These are phyloP conservation scores for Sanghuangporus weigelae DNA, from an alignment of 1,284 basidiomycete species.

Conservation along the genomic window DNA sequence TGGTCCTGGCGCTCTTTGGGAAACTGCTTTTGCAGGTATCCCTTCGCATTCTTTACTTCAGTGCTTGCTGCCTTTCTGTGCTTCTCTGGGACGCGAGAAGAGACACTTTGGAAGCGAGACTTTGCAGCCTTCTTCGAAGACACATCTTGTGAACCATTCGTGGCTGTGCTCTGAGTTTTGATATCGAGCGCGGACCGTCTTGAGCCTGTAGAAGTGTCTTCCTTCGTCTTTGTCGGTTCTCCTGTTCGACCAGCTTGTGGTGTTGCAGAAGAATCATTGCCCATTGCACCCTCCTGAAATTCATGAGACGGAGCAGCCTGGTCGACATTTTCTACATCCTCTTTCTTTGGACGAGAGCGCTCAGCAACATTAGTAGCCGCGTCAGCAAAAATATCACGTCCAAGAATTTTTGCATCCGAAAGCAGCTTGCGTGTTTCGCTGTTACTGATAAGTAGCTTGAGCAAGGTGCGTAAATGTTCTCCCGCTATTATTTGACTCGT, in stretches of 20 bases:
- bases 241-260: background rate
- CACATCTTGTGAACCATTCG: too few species aligned
- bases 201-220: too few species aligned
- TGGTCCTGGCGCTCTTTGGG: too few species aligned
- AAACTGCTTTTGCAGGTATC: too few species aligned
- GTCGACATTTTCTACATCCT: slow-evolving; percentile 63
- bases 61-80: too few species aligned
- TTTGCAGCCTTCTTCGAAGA: too few species aligned
- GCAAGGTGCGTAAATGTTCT: slow-evolving; percentile 77
- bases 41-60: too few species aligned
- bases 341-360: slow-evolving; percentile 61
- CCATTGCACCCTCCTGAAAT: slow-evolving; percentile 35
- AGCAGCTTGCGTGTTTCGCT: slow-evolving; percentile 88
- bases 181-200: too few species aligned
- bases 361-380: slow-evolving; percentile 75
- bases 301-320: slow-evolving; percentile 61
- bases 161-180: too few species aligned
- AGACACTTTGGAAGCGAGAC: too few species aligned
- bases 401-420: slow-evolving; percentile 76
- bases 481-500: slow-evolving; percentile 40
- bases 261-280: background rate
- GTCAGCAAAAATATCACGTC: slow-evolving; percentile 81
- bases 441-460: slow-evolving; percentile 83
- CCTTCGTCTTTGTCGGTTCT: background rate
- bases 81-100: too few species aligned